Percentiles rank a stretch among this genome's conserved stretches.
Evolutionary conservation across 2,329 filamentous ascomycete species (phyloP).

Genomic region (Botryotinia globosa): DNA sequence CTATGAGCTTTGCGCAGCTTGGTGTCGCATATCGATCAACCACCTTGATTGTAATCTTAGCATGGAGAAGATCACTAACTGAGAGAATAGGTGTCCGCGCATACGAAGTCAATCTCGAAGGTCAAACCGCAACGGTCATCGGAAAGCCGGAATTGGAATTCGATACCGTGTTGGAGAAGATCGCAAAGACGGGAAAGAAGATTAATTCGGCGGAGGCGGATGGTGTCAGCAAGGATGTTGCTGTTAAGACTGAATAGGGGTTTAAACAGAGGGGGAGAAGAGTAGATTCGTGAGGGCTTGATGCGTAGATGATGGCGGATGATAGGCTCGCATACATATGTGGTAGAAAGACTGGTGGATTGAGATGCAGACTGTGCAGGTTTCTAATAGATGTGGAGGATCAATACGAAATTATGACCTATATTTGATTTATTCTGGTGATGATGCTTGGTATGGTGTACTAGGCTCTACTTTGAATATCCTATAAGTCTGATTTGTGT

Average conservation of each 20-base stretch:
- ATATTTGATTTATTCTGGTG: not conserved
- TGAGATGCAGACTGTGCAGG: not conserved
- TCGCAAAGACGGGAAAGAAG: slow-evolving; percentile 93
- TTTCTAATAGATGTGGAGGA: not conserved
- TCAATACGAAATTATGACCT: not conserved
- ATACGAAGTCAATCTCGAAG: slow-evolving; percentile 84
- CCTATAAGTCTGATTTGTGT: too few relatives aligned
- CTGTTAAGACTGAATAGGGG: slow-evolving; percentile 38
- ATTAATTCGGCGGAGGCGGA: slow-evolving; percentile 75
- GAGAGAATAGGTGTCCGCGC: slow-evolving; percentile 68
- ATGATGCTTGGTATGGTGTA: not conserved
- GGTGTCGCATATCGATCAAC: not conserved
- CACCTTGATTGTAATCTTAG: not conserved
- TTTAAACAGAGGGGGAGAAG: too few relatives aligned
- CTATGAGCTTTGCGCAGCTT: not conserved
- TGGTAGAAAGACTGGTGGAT: not conserved
- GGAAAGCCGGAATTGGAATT: slow-evolving; percentile 69
- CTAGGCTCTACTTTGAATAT: not conserved
- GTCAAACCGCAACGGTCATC: slow-evolving; percentile 75
- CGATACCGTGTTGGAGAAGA: slow-evolving; percentile 78
- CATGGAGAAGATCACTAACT: not conserved
- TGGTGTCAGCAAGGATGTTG: slow-evolving; percentile 55
- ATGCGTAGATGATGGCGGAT: not conserved
- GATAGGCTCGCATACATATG: not conserved
- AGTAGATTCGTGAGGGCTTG: not conserved